Conservation (phyloP, 2,329 filamentous ascomycete genomes). For the Aspergillus sp. region DNA sequence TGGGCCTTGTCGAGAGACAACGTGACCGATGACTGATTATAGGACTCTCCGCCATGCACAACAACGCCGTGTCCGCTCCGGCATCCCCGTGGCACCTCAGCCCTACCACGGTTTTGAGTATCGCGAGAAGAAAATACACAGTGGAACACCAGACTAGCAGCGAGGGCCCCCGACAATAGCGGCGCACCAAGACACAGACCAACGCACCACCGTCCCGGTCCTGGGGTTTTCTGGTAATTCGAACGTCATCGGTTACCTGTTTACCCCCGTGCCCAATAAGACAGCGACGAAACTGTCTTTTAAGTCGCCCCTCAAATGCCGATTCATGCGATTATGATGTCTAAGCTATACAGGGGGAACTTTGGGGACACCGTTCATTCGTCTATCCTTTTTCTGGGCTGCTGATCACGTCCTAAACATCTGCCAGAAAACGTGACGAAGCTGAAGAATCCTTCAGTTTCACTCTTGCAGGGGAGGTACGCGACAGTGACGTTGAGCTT, state of each 20-base stretch:
- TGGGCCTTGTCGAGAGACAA: neutral
- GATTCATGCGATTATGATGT: neutral
- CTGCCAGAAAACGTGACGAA: neutral
- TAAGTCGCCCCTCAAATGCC: neutral
- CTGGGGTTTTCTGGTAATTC: neutral
- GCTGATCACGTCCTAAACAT: neutral
- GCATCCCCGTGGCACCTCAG: conserved; percentile 9
- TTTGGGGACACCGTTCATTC: neutral
- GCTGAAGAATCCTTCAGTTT: neutral
- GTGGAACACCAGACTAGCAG: neutral
- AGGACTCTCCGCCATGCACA: neutral
- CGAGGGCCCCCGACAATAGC: neutral
- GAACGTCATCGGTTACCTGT: neutral
- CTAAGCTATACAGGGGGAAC: neutral
- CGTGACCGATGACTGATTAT: neutral
- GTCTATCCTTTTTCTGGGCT: neutral
- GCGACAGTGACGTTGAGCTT: neutral
- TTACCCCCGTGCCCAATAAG: neutral
- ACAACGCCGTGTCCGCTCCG: neutral
- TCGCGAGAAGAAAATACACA: neutral
- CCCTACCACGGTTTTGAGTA: conserved; percentile 14
- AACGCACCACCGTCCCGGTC: neutral
- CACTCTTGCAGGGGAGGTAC: neutral
- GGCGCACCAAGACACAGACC: neutral
- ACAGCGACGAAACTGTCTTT: neutral